phyloP scores from a whole-genome alignment of 805 yeast genomes.

The Hanseniaspora nectarophila region DNA sequence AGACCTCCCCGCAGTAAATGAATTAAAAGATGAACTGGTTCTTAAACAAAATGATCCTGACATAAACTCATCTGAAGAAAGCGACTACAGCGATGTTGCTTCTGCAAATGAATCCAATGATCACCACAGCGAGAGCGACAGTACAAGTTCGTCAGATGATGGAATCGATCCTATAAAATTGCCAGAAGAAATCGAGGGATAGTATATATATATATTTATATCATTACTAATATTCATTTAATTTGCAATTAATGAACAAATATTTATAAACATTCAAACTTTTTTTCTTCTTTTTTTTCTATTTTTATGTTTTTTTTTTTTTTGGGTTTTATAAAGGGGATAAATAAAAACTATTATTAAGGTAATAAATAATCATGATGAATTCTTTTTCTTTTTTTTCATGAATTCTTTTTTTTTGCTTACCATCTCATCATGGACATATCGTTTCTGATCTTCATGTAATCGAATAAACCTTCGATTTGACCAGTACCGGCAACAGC shows the following conservation, averaged over 20 bases:
- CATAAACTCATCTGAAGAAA: conserved; percentile 14
- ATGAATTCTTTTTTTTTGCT: neutral
- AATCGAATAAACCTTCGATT: conserved; percentile 73
- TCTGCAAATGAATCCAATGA: conserved; percentile 6
- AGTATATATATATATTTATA: no score
- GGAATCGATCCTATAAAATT: no score
- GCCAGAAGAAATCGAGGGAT: no score
- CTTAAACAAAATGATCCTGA: conserved; percentile 16
- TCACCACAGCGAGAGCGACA: neutral
- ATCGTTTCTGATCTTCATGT: conserved; percentile 76
- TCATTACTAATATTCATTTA: no score
- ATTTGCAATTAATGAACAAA: no score
- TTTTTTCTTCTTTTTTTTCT: neutral
- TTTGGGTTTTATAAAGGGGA: no score
- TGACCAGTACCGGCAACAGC: conserved; percentile 77
- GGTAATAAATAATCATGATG: neutral
- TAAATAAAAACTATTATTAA: no score
- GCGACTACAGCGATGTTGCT: neutral
- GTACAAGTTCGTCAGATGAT: no score
- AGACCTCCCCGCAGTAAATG: no score
- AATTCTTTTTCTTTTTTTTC: neutral
- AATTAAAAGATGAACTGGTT: conserved; percentile 18
- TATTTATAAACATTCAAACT: neutral
- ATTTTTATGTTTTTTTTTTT: no score
- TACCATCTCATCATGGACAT: conserved; percentile 83